Percentiles rank a stretch among this genome's conserved stretches.
These are phyloP conservation scores for Neofusicoccum sp. DNA, from an alignment of 2,329 filamentous ascomycete genomes.

Conservation along the genomic window DNA sequence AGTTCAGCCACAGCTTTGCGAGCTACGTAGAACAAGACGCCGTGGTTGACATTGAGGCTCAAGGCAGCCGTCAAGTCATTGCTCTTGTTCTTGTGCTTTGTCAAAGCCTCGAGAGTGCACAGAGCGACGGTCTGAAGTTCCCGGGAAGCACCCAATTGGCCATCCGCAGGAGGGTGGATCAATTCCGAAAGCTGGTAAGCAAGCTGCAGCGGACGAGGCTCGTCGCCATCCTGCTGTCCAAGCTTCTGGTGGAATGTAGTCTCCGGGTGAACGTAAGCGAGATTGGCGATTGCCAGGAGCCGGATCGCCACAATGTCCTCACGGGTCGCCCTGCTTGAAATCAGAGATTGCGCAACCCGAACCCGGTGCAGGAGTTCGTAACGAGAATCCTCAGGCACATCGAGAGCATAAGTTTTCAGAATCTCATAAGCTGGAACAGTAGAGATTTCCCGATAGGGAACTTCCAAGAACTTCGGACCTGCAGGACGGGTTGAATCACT, in stretches of 20 bases:
- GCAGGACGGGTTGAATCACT: slow-evolving; percentile 23
- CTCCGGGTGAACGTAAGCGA: slow-evolving; percentile 86
- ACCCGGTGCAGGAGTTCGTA: slow-evolving; percentile 86
- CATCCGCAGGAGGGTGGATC: slow-evolving; percentile 76
- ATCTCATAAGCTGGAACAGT: slow-evolving; percentile 43
- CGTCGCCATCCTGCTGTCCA: slow-evolving; percentile 82
- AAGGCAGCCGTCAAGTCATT: slow-evolving; percentile 85
- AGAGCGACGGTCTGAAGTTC: slow-evolving; percentile 81
- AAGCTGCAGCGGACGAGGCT: slow-evolving; percentile 83
- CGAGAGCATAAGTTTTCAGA: slow-evolving; percentile 44
- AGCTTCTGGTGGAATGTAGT: slow-evolving; percentile 80
- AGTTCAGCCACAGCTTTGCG: slow-evolving; percentile 87
- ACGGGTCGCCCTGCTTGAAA: slow-evolving; percentile 62
- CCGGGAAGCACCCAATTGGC: slow-evolving; percentile 65
- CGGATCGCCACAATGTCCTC: slow-evolving; percentile 77
- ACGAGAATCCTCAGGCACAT: slow-evolving; percentile 68
- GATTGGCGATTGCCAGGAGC: slow-evolving; percentile 81
- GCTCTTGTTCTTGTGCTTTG: slow-evolving; percentile 72
- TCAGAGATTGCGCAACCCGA: slow-evolving; percentile 77
- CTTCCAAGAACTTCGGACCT: slow-evolving; percentile 53
- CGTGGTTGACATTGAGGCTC: slow-evolving; percentile 94
- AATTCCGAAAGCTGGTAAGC: slow-evolving; percentile 90
- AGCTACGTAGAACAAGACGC: slow-evolving; percentile 87
- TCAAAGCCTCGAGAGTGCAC: slow-evolving; percentile 78
- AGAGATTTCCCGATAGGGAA: slow-evolving; percentile 54